Percentiles rank a stretch among this genome's conserved stretches.
Conservation (phyloP, 2,329 filamentous ascomycete species). For the Aspergillus caelatus region DNA sequence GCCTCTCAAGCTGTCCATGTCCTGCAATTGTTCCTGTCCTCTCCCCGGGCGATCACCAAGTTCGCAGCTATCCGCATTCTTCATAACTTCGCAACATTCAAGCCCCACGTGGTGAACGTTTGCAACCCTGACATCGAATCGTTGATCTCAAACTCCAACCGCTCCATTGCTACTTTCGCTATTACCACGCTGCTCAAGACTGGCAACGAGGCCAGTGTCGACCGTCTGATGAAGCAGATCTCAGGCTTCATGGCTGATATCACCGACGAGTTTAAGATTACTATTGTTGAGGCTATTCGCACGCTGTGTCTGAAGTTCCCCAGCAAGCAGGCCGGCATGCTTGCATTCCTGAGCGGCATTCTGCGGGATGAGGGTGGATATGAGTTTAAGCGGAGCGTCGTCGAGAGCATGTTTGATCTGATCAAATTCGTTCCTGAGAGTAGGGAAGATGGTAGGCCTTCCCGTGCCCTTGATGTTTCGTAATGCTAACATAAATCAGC, state of each 20-base stretch:
- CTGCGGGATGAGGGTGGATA: constrained; percentile 95
- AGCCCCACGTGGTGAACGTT: constrained; percentile 84
- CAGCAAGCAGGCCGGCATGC: constrained; percentile 96
- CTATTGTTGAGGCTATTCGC: constrained; percentile 97
- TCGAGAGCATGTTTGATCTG: constrained; percentile 98
- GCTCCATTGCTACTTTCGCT: constrained; percentile 96
- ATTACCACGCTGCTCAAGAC: constrained; percentile 98
- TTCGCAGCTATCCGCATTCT: constrained; percentile 96
- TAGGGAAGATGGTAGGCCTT: constrained; percentile 61
- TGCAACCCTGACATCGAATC: constrained; percentile 98
- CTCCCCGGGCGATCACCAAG: constrained; percentile 92
- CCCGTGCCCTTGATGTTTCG: neutral
- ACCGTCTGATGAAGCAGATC: constrained; percentile 98
- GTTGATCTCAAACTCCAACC: constrained; percentile 94
- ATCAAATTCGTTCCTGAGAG: constrained; percentile 98
- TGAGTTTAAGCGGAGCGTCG: constrained; percentile 95
- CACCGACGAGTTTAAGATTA: constrained; percentile 99
- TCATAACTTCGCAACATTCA: constrained; percentile 95
- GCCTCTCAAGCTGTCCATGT: constrained; percentile 91
- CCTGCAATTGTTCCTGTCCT: constrained; percentile 94
- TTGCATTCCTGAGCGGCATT: constrained; percentile 95
- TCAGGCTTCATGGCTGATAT: constrained; percentile 98
- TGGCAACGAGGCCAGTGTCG: constrained; percentile 94
- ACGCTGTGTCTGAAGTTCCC: constrained; percentile 97
- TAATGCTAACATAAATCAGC: constrained; percentile 51